Evolutionary conservation across 345 rosid genomes (phyloP).

Genomic region (Hypericum perforatum): DNA sequence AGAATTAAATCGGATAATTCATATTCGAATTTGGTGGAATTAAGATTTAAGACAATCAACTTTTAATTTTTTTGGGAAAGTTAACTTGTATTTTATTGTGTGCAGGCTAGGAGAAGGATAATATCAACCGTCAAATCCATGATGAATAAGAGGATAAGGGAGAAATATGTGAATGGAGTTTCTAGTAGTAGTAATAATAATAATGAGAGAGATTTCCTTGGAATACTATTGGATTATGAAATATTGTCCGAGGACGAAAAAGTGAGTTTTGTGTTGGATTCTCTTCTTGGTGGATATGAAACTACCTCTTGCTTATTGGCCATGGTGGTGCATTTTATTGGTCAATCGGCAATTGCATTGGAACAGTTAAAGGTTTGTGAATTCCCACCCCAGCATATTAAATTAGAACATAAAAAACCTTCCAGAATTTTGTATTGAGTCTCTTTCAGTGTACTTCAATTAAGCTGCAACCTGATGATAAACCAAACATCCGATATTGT

Average conservation of each 20-base stretch:
- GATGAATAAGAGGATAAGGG: slow-evolving; percentile 32
- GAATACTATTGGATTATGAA: slow-evolving; percentile 32
- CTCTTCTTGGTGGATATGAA: slow-evolving; percentile 55
- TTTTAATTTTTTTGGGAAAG: slow-evolving; percentile 8
- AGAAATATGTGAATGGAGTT: background rate
- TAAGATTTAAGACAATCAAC: too few relatives aligned
- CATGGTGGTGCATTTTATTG: slow-evolving; percentile 36
- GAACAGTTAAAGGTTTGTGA: slow-evolving; percentile 32
- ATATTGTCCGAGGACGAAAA: slow-evolving; percentile 51
- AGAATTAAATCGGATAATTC: background rate
- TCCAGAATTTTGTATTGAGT: too few relatives aligned
- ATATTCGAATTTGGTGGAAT: too few relatives aligned
- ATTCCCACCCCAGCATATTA: too few relatives aligned
- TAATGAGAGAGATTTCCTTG: slow-evolving; percentile 29
- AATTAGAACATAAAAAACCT: too few relatives aligned
- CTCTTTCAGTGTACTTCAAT: too few relatives aligned
- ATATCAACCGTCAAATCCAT: slow-evolving; percentile 41
- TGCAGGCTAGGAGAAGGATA: slow-evolving; percentile 52
- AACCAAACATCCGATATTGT: too few relatives aligned
- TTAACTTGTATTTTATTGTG: slow-evolving; percentile 21
- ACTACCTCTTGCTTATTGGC: slow-evolving; percentile 43
- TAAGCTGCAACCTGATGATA: too few relatives aligned
- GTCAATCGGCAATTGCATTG: slow-evolving; percentile 26
- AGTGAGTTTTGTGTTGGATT: slow-evolving; percentile 44
- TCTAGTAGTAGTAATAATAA: slow-evolving; percentile 1